Evolutionary conservation across 192 early-diverging fungal genomes (phyloP), one percentile per base, ranked within the genome.

Genomic region (Gamsiella multidivaricata): DNA sequence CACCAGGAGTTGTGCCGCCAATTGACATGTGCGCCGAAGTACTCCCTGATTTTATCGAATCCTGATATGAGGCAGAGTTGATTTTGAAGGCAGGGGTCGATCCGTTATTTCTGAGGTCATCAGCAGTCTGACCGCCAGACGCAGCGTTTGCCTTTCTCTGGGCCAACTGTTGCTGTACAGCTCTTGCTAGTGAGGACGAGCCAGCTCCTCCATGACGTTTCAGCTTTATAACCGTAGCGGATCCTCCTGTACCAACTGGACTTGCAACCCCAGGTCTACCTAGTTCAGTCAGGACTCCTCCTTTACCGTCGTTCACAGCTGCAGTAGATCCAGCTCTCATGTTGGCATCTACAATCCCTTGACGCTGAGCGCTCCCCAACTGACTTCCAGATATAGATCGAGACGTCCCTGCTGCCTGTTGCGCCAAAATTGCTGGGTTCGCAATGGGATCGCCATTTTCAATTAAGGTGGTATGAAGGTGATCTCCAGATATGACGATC

Each of bases 121-220:
- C 74, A 17, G 31, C 62, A 5, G 46, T 46, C 12, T 55, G 39
- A 10, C 57, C 65, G 0, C 60, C 61, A 25, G 37, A 33, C 10
- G 70, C 73, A 12, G 73, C 73, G 42, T 54, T 61, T 17, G 74
- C 74, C 31, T 78, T 78, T 20, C 74, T 41, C 51, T 74, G 76
- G 10, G 71, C 82, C 49, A 88, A 43, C 51, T 88, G 87, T 43
- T 87, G 80, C 29, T 87, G 82, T 4, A 88, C 82, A 18, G 87
- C 81, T 31, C 87, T 61, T 8, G 87, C 86, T 32, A 88, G 50
- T 12, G 85, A 87, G 8, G 87, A 78, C 0, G 74, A 87, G 12
- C 83, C 79, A 7, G 84, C 79, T 10, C 84, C 67, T 15, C 84
- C 85, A 54, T 78, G 80, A 11, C 66, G 50, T 60, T 86, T 84